A percentile compares a stretch with the other conserved stretches of the same genome.
phyloP scores from a whole-genome alignment of 108 stramenopile species.

The Cyclostephanos tholiformis region DNA sequence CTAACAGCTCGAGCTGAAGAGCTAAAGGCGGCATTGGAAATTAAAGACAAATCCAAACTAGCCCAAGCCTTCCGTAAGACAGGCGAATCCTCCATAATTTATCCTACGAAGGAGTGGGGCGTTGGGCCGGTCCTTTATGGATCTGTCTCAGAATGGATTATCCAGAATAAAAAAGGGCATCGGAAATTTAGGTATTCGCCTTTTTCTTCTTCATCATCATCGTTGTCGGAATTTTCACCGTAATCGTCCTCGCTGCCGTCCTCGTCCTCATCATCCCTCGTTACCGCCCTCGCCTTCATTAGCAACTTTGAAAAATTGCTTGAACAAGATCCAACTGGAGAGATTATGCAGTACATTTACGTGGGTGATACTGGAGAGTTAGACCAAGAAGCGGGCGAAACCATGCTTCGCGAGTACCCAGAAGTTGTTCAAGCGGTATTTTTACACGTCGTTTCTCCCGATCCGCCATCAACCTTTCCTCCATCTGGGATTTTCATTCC shows the following conservation, averaged over 20 bases:
- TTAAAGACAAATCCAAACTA: slow-evolving; percentile 81
- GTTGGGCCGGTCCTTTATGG: slow-evolving; percentile 94
- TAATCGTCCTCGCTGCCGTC: no score
- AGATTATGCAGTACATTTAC: slow-evolving; percentile 87
- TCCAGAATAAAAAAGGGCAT: slow-evolving; percentile 86
- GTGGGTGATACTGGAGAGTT: slow-evolving; percentile 95
- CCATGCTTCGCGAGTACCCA: slow-evolving; percentile 89
- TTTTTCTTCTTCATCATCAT: no score
- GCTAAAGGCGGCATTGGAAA: slow-evolving; percentile 92
- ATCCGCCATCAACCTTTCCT: slow-evolving; percentile 43
- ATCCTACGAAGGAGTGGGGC: slow-evolving; percentile 77
- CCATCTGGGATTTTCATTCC: slow-evolving; percentile 52
- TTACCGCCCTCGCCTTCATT: no score
- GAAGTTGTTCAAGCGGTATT: slow-evolving; percentile 91
- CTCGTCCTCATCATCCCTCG: no score
- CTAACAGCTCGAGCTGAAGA: slow-evolving; percentile 93
- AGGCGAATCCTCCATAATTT: slow-evolving; percentile 69
- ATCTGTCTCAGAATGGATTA: slow-evolving; percentile 94
- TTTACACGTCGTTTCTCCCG: slow-evolving; percentile 81
- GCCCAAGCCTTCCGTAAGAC: slow-evolving; percentile 74
- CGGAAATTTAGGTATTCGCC: no score
- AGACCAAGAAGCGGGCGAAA: slow-evolving; percentile 91
- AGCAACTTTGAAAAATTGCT: slow-evolving; percentile 87
- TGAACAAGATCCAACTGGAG: slow-evolving; percentile 83
- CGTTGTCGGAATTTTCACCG: no score